Base-by-base conservation (phyloP, 164 flowering plant species). In the Liquidambar formosana region DNA sequence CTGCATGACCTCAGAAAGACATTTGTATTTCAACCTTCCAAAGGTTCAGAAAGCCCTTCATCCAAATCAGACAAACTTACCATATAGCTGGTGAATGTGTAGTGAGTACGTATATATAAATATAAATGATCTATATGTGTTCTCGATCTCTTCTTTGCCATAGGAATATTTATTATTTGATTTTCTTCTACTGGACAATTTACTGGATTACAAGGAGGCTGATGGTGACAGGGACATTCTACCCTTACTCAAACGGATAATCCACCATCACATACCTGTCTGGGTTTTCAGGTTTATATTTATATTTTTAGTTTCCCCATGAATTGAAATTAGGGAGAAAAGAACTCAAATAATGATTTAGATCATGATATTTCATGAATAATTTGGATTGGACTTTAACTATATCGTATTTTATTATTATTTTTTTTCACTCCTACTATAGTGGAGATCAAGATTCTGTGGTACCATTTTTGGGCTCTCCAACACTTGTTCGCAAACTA, bases 401-500 rank as follows among this genome's bases (percentile, higher is more conserved):
- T n/a, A n/a, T n/a, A n/a, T n/a, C n/a, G n/a, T n/a, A n/a, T n/a
- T n/a, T n/a, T n/a, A n/a, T n/a, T n/a, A n/a, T n/a, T n/a, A n/a
- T n/a, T n/a, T n/a, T n/a, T n/a, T n/a, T n/a, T n/a, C n/a, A n/a
- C n/a, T 10, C 21, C n/a, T 43, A 72, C 47, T 82, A 68, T 74
- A 96, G 99, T 64, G 99, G 98, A 15, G 99, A 96, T 74, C 97
- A 96, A 82, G 99, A 93, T 79, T 90, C 97, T 51, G 97, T 91
- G 21, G 90, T 93, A 12, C 98, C 99, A 5, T 69, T 96, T 18
- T 68, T 93, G 74, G 97, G 99, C 1, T 85, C 97, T 0, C 80
- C 97, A 16, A 90, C 98, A 1, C 87, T 93, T 3, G 80, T 90
- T 43, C 92, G 90, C 11, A 96, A 91, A 64, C 94, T 96, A 19